Percentiles rank a stretch among this genome's conserved stretches.
Conservation (phyloP, 2,329 filamentous ascomycete species). For the Colletotrichum sp. region DNA sequence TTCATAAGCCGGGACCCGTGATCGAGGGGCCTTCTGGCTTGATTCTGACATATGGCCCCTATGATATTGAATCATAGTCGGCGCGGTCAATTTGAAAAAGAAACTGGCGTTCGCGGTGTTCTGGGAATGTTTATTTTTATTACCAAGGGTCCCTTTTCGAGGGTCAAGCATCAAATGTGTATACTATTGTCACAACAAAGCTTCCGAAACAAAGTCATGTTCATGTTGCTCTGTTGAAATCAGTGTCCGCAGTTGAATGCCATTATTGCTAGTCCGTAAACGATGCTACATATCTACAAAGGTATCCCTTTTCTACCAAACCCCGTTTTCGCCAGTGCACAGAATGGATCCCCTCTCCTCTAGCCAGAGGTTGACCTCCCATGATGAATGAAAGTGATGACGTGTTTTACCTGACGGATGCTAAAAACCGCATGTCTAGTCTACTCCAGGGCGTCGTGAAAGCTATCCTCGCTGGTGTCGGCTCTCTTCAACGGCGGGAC, state of each 20-base stretch:
- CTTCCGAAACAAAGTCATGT: not conserved
- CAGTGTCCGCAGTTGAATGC: constrained; percentile 10
- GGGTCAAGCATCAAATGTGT: constrained; percentile 2
- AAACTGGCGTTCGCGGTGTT: constrained; percentile 17
- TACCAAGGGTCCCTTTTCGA: not conserved
- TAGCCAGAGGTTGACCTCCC: constrained; percentile 6
- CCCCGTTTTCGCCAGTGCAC: constrained; percentile 15
- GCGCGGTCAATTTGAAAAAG: not conserved
- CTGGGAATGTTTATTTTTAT: not conserved
- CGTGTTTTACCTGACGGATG: not conserved
- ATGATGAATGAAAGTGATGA: constrained; percentile 14
- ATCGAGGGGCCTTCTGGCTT: too few relatives aligned
- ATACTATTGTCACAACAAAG: not conserved
- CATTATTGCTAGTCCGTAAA: constrained; percentile 3
- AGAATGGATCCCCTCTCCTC: not conserved
- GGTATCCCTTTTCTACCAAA: constrained; percentile 21
- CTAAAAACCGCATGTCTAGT: not conserved
- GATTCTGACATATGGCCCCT: not conserved
- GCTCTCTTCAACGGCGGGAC: constrained; percentile 32
- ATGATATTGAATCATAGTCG: not conserved
- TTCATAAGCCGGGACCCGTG: not conserved
- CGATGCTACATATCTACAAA: constrained; percentile 18
- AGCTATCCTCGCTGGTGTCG: constrained; percentile 40
- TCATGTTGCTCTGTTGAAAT: not conserved
- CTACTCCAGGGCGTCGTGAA: constrained; percentile 43